A percentile compares a stretch with the other conserved stretches of the same genome.
Conservation (phyloP, 2,329 filamentous ascomycete genomes). For the Cladosporium sp. region DNA sequence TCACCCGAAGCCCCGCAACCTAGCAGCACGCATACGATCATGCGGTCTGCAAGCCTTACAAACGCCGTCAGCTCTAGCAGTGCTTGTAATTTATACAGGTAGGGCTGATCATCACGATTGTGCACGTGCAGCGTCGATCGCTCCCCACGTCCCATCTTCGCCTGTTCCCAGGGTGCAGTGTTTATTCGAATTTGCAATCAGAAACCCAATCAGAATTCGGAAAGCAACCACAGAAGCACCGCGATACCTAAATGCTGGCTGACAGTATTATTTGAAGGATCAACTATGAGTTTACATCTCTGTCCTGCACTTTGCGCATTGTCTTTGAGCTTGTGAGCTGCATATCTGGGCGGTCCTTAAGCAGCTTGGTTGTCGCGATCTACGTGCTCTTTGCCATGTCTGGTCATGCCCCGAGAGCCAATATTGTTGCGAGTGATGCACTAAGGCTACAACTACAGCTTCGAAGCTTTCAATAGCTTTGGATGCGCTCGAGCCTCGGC, state of each 20-base stretch:
- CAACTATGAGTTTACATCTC: not conserved
- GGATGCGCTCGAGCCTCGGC: not conserved
- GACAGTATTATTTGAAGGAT: not conserved
- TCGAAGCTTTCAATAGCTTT: slow-evolving; percentile 11
- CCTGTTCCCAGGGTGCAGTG: not conserved
- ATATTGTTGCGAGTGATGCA: not conserved
- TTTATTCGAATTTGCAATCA: not conserved
- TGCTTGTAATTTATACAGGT: not conserved
- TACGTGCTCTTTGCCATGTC: not conserved
- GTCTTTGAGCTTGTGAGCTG: not conserved
- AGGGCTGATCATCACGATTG: not conserved
- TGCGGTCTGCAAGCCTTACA: not conserved
- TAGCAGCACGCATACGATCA: not conserved
- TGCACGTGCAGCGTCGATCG: not conserved
- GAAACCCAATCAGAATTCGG: not conserved
- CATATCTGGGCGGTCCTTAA: not conserved
- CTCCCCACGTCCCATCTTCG: not conserved
- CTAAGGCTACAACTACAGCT: not conserved
- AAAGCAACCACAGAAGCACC: not conserved
- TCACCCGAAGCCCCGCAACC: not conserved
- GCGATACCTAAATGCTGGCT: not conserved
- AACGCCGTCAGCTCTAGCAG: not conserved
- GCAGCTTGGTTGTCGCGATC: not conserved
- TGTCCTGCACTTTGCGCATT: not conserved
- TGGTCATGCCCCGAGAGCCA: not conserved